phyloP scores from a whole-genome alignment of 495 filamentous ascomycete genomes.

The Aspergillus coremiiformis region DNA sequence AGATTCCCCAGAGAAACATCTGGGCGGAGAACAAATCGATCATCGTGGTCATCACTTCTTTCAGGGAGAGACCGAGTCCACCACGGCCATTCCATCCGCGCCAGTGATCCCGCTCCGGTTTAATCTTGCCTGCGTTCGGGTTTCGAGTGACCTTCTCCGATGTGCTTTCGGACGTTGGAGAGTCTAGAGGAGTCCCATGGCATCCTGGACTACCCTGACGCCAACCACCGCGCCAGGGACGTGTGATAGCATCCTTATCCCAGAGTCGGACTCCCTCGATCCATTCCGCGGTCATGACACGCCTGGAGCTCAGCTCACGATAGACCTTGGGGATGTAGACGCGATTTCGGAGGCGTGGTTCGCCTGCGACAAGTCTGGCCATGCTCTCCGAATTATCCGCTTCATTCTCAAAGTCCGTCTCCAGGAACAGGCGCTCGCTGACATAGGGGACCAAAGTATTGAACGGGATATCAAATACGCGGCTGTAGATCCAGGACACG shows the following conservation, averaged over 20 bases:
- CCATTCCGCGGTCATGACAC: constrained; percentile 95
- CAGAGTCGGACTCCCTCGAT: constrained; percentile 88
- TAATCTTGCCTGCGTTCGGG: constrained; percentile 48
- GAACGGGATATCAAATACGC: constrained; percentile 79
- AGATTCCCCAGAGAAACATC: constrained; percentile 91
- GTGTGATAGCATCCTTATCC: constrained; percentile 72
- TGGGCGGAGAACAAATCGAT: constrained; percentile 90
- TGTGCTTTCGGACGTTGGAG: constrained; percentile 19
- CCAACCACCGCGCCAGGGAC: constrained; percentile 69
- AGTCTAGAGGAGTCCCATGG: constrained; percentile 57
- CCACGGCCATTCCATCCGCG: constrained; percentile 59
- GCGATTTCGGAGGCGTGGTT: constrained; percentile 65
- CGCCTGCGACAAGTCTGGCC: constrained; percentile 65
- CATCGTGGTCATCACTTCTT: constrained; percentile 92
- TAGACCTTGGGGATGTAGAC: constrained; percentile 87
- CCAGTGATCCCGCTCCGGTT: constrained; percentile 77
- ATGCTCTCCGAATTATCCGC: constrained; percentile 81
- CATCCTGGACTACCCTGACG: constrained; percentile 69
- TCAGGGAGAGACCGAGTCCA: constrained; percentile 72
- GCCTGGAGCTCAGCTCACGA: constrained; percentile 68
- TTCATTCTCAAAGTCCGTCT: constrained; percentile 92
- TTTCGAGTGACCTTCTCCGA: constrained; percentile 34
- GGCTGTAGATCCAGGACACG: constrained; percentile 67
- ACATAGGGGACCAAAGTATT: constrained; percentile 87
- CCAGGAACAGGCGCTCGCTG: constrained; percentile 73